phyloP scores from a whole-genome alignment of 495 filamentous ascomycete genomes.

The Pyrenula aspistea region DNA sequence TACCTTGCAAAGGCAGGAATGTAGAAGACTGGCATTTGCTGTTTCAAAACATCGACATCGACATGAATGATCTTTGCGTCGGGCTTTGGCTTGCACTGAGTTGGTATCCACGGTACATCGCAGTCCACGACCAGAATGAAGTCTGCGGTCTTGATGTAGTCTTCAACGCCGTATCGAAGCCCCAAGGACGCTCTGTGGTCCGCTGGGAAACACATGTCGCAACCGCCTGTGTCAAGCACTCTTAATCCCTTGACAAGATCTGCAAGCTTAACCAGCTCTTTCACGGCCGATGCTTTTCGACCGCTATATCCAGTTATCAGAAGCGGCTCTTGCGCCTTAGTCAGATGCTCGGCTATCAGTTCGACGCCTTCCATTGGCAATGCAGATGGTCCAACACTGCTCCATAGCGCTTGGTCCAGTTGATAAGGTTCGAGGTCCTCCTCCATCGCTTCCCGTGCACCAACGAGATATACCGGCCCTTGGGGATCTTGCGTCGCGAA shows the following conservation, averaged over 20 bases:
- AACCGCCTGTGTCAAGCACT: conserved; percentile 80
- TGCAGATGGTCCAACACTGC: conserved; percentile 62
- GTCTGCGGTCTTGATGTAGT: conserved; percentile 63
- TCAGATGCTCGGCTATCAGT: conserved; percentile 57
- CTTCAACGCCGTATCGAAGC: conserved; percentile 64
- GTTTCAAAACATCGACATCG: conserved; percentile 78
- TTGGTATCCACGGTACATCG: conserved; percentile 66
- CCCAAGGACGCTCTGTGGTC: conserved; percentile 66
- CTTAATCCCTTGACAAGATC: conserved; percentile 66
- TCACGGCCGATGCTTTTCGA: conserved; percentile 56
- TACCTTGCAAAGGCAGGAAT: conserved; percentile 62
- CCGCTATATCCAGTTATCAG: conserved; percentile 78
- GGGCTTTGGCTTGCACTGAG: conserved; percentile 39
- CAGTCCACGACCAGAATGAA: conserved; percentile 80
- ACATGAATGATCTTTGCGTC: conserved; percentile 65
- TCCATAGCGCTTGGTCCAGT: conserved; percentile 64
- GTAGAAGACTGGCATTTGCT: conserved; percentile 78
- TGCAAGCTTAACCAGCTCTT: conserved; percentile 64
- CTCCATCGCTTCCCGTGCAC: conserved; percentile 84
- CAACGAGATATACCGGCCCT: conserved; percentile 78
- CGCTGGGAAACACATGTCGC: conserved; percentile 92
- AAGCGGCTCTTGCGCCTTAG: conserved; percentile 62
- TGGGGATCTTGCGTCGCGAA: conserved; percentile 73
- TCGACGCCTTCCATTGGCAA: conserved; percentile 53
- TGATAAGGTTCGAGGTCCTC: conserved; percentile 77